A percentile compares a stretch with the other conserved stretches of the same genome.
phyloP scores from a whole-genome alignment of 2,329 filamentous ascomycete genomes.

The Cordyceps cateniannulata region DNA sequence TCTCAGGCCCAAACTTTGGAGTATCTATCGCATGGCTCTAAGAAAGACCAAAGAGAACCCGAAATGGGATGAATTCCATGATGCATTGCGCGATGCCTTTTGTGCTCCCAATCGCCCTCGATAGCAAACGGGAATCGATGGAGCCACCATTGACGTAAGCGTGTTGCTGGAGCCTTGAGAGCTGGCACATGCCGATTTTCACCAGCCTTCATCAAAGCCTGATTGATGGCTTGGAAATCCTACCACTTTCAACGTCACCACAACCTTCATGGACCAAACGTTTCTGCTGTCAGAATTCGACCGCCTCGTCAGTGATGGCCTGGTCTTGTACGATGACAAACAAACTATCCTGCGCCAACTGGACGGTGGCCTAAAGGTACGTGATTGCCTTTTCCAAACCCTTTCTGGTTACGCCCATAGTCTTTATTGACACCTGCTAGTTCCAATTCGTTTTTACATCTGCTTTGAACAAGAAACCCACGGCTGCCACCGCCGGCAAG shows the following conservation, averaged over 20 bases:
- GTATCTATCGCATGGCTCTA: too few species aligned
- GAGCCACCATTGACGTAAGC: not conserved
- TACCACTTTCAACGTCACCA: not conserved
- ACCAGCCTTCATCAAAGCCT: not conserved
- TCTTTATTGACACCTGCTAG: not conserved
- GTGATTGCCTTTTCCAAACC: not conserved
- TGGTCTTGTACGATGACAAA: conserved; percentile 13
- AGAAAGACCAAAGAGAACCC: not conserved
- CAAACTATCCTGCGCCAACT: conserved; percentile 7
- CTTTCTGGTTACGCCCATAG: not conserved
- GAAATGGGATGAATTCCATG: not conserved
- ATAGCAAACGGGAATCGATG: not conserved
- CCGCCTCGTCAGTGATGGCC: conserved; percentile 5
- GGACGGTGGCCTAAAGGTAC: conserved; percentile 8
- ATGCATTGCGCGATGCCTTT: not conserved
- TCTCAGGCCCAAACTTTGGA: not conserved
- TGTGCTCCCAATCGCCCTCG: not conserved
- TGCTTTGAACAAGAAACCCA: conserved; percentile 13
- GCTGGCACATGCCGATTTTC: not conserved
- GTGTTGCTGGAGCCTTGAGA: not conserved
- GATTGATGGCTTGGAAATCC: not conserved
- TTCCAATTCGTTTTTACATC: conserved; percentile 13
- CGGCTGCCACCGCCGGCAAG: not conserved
- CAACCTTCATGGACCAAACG: not conserved
- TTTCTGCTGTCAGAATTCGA: conserved; percentile 13